A percentile compares a stretch with the other conserved stretches of the same genome.
phyloP scores from a whole-genome alignment of 345 rosid genomes.

The Psidium friedrichsthalianum region DNA sequence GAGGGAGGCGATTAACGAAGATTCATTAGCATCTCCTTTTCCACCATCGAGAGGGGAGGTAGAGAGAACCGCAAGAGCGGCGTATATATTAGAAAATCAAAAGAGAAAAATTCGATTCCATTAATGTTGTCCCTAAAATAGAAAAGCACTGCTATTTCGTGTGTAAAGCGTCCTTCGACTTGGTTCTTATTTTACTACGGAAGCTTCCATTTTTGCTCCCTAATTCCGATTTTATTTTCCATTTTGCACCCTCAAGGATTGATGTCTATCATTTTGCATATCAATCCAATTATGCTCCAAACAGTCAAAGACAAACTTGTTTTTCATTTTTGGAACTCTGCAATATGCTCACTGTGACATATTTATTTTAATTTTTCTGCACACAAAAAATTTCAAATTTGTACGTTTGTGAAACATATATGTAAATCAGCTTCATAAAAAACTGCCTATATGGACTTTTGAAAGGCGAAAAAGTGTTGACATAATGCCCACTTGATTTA shows the following conservation, averaged over 20 bases:
- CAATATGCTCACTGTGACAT: too few species aligned
- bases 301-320: background rate
- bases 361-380: too few species aligned
- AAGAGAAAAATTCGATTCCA: background rate
- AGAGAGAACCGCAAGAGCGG: background rate
- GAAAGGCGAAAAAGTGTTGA: too few species aligned
- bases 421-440: too few species aligned
- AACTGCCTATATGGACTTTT: too few species aligned
- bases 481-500: too few species aligned
- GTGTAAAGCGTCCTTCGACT: background rate
- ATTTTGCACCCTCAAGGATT: background rate
- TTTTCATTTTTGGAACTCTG: background rate
- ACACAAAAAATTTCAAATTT: too few species aligned
- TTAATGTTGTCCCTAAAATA: background rate
- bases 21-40: background rate
- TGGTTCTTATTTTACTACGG: background rate
- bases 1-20: background rate
- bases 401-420: too few species aligned
- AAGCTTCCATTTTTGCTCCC: background rate
- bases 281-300: background rate
- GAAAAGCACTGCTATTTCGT: background rate
- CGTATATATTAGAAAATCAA: background rate
- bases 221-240: background rate
- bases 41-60: background rate
- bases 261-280: background rate